These are phyloP conservation scores for Camelina neglecta DNA, from an alignment of 345 rosid genomes.

Conservation along the genomic window DNA sequence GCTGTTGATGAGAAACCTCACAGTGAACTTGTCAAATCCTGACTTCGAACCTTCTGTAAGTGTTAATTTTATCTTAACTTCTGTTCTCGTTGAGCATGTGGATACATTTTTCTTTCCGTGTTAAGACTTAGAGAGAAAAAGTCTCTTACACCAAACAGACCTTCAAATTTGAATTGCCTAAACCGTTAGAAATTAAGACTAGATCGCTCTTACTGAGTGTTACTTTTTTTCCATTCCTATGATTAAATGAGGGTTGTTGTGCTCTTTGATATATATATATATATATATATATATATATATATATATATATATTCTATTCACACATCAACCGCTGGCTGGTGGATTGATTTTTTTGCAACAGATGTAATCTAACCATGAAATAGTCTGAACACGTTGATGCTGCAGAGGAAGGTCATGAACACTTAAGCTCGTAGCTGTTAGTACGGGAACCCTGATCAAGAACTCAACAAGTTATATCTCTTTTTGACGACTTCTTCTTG, in stretches of 20 bases:
- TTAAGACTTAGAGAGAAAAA: neutral
- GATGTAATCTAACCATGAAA: slow-evolving; percentile 40
- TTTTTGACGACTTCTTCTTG: slow-evolving; percentile 44
- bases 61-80: slow-evolving; percentile 34
- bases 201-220: neutral
- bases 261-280: neutral
- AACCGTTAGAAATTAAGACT: neutral
- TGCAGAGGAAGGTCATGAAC: slow-evolving; percentile 58
- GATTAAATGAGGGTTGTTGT: slow-evolving; percentile 11
- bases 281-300: neutral
- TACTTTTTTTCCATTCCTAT: neutral
- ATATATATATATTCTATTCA: neutral
- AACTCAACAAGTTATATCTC: slow-evolving; percentile 48
- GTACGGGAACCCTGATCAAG: slow-evolving; percentile 2
- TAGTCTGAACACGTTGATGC: slow-evolving; percentile 48
- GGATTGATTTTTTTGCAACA: slow-evolving; percentile 20
- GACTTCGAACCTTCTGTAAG: slow-evolving; percentile 93
- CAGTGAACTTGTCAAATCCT: slow-evolving; percentile 83
- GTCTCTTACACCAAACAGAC: slow-evolving; percentile 1
- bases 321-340: slow-evolving; percentile 8
- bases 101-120: neutral
- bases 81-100: slow-evolving; percentile 5
- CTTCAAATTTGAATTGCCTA: neutral
- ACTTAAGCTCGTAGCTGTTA: slow-evolving; percentile 49
- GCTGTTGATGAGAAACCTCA: slow-evolving; percentile 93